A percentile compares a stretch with the other conserved stretches of the same genome.
These are phyloP conservation scores for Aspergillus ustus DNA, from an alignment of 2,329 filamentous ascomycete species.

Conservation along the genomic window DNA sequence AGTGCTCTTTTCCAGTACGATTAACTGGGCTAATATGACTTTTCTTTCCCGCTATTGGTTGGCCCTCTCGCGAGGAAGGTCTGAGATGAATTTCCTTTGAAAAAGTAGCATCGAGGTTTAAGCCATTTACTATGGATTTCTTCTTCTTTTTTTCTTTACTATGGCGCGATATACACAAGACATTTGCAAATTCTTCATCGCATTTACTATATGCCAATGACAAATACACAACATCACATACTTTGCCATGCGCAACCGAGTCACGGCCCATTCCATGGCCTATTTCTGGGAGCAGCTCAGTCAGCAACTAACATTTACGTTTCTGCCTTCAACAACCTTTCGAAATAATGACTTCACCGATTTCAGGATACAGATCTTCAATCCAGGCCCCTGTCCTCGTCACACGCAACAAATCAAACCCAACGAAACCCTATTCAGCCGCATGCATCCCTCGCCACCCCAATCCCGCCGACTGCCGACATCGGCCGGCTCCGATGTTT, in stretches of 20 bases:
- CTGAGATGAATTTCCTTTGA: constrained; percentile 20
- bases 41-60: constrained; percentile 14
- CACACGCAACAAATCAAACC: background rate
- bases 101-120: constrained; percentile 27
- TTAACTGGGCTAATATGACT: constrained; percentile 41
- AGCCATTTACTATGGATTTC: constrained; percentile 20
- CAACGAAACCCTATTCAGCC: background rate
- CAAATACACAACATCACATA: constrained; percentile 27
- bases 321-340: background rate
- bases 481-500: background rate
- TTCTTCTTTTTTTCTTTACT: constrained; percentile 16
- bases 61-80: constrained; percentile 18
- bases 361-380: background rate
- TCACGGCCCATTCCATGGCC: background rate
- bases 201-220: constrained; percentile 25
- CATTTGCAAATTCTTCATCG: constrained; percentile 27
- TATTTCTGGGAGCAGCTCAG: background rate
- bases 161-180: constrained; percentile 21
- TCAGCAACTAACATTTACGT: background rate
- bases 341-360: background rate
- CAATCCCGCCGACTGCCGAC: background rate
- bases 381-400: background rate
- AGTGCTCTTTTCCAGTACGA: constrained; percentile 91
- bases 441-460: background rate
- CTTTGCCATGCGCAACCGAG: constrained; percentile 11